phyloP scores from a whole-genome alignment of 768 basidiomycete genomes.

The Amanita exitialis region DNA sequence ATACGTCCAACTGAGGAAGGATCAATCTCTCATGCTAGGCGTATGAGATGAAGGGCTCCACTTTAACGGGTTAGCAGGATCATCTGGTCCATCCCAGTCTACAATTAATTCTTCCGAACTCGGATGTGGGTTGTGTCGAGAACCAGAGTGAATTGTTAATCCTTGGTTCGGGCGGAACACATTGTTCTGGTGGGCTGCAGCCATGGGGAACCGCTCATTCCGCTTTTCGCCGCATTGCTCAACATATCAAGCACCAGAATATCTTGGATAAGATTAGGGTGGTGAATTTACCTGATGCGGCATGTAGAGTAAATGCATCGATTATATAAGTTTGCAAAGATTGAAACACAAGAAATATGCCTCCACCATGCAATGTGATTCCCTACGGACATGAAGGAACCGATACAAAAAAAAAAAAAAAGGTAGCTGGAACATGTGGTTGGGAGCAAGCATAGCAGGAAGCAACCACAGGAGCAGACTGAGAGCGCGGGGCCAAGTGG shows the following conservation, averaged over 20 bases:
- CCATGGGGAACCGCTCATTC: no score
- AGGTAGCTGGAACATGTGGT: no score
- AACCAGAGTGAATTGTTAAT: no score
- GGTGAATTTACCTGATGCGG: constrained; percentile 44
- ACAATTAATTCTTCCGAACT: constrained; percentile 24
- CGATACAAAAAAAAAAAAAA: no score
- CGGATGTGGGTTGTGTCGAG: no score
- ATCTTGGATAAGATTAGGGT: background rate
- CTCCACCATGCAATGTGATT: constrained; percentile 43
- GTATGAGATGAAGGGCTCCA: constrained; percentile 13
- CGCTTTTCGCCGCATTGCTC: constrained; percentile 11
- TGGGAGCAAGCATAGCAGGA: no score
- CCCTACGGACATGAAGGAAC: constrained; percentile 26
- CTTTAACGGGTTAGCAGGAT: constrained; percentile 55
- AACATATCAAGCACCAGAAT: constrained; percentile 51
- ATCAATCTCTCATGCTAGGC: no score
- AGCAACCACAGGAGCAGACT: no score
- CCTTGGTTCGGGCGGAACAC: no score
- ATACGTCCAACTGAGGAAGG: constrained; percentile 38
- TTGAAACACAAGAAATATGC: constrained; percentile 52
- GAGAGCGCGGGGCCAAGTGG: no score
- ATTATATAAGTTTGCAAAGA: constrained; percentile 59
- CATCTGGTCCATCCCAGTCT: constrained; percentile 55
- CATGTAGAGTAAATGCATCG: constrained; percentile 54
- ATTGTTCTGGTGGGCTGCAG: no score